Base-by-base conservation (phyloP, 306 rosid species). In the Glycine latifolia region DNA sequence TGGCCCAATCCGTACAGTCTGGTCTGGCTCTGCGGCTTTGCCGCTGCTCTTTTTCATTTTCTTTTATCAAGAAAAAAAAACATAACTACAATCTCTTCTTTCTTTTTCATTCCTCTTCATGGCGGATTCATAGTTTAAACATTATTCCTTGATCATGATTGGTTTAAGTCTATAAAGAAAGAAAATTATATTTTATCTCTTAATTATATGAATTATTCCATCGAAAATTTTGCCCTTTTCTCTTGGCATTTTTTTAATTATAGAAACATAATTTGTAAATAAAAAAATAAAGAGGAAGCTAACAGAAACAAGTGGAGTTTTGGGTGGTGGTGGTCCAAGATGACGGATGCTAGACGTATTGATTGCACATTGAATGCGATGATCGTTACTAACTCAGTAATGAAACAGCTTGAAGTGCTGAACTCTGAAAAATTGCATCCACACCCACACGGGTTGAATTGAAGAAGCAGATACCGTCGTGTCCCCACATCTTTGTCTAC, bases 1-100 rank as follows among this genome's bases (percentile, higher is more conserved):
- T 79, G 84, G 67, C 69, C 83, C 72, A 73, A 10, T 84, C 81
- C 84, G 87, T 73, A 84, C 84, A 37, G 35, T 58, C 68, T 67
- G 73, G 75, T 41, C 61, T 79, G 80, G 16, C 87, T 47, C 43
- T 54, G 44, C 35, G 8, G 4, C 70, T 37, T 65, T 35, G 6
- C n/a, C 15, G 44, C 5, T 26, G 31, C 31, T 26, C 31, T 26
- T 26, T 26, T 0, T 26, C 1, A 26, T 26, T 26, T 26, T 26
- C 31, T 13, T 35, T 6, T 7, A 35, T 63, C 2, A 63, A 63
- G 2, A 35, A 39, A 26, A 39, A 26, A 66, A 37, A 39, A 7
- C 6, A 7, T 37, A 37, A 8, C 3, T n/a, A 13, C 20, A 65
- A 6, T 12, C 5, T 65, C 31, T 60, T 60, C 31, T 17, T 63